Percentiles rank a stretch among this genome's conserved stretches.
Conservation (phyloP, 768 basidiomycete genomes). For the Lactarius hengduanensis region DNA sequence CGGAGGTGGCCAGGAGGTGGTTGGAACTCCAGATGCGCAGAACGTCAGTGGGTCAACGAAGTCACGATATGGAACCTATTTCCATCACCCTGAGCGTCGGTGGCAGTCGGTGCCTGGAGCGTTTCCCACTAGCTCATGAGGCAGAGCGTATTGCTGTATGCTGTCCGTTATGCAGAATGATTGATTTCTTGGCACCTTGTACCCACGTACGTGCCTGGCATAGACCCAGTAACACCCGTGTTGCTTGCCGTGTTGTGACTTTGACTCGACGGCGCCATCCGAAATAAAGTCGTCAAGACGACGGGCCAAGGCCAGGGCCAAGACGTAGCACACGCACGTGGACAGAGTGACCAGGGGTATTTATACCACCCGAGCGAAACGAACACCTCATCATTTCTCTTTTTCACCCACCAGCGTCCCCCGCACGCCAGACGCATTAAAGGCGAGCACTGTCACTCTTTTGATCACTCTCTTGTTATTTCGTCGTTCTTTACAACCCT, state of each 20-base stretch:
- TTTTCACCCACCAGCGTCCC: not conserved
- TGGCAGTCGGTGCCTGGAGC: conserved; percentile 59
- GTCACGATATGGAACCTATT: conserved; percentile 71
- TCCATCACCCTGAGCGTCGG: conserved; percentile 79
- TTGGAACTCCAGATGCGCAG: conserved; percentile 29
- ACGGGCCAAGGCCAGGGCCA: not conserved
- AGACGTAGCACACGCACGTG: not conserved
- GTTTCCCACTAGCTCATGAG: conserved; percentile 37
- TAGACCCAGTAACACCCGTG: not conserved
- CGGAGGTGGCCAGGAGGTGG: conserved; percentile 26
- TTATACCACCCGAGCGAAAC: not conserved
- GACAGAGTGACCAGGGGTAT: not conserved
- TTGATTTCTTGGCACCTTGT: not conserved
- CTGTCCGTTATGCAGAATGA: not conserved
- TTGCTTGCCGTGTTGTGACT: too few species aligned
- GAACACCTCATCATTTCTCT: not conserved
- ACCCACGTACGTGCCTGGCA: not conserved
- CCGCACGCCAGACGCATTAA: not conserved
- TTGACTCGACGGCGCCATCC: too few species aligned
- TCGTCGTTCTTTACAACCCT: not conserved
- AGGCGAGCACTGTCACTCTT: conserved; percentile 8
- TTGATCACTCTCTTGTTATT: conserved; percentile 12
- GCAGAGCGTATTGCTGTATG: not conserved
- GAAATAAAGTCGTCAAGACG: not conserved
- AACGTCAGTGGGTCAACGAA: conserved; percentile 30